A percentile compares a stretch with the other conserved stretches of the same genome.
Evolutionary conservation across 805 yeast genomes (phyloP).

Genomic region (Sugiyamaella floridensis): DNA sequence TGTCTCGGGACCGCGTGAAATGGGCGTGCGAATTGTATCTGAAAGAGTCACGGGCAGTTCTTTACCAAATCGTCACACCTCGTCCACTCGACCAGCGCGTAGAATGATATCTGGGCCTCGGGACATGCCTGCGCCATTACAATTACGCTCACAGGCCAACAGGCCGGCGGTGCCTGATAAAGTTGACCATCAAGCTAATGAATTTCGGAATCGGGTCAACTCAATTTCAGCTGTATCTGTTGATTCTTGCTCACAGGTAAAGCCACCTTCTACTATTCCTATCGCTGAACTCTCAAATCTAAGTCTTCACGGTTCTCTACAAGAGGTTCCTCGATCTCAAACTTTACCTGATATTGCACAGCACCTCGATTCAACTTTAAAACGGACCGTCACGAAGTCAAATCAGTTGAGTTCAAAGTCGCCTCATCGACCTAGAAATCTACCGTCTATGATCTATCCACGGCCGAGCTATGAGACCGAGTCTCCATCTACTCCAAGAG

Average conservation of each 20-base stretch:
- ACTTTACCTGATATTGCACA: constrained; percentile 9
- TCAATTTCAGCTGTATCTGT: not conserved
- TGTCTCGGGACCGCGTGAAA: not conserved
- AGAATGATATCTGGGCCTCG: not conserved
- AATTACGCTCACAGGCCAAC: too few species aligned
- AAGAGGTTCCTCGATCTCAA: constrained; percentile 6
- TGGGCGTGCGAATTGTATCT: not conserved
- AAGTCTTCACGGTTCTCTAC: not conserved
- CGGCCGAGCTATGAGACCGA: not conserved
- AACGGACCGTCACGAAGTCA: not conserved
- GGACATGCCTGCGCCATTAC: not conserved
- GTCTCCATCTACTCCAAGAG: not conserved
- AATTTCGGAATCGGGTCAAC: not conserved
- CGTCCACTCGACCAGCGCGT: not conserved
- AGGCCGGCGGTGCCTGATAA: too few species aligned
- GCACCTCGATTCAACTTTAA: not conserved
- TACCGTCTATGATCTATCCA: constrained; percentile 15
- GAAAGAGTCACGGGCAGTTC: not conserved
- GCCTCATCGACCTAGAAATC: constrained; percentile 15
- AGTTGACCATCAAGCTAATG: too few species aligned
- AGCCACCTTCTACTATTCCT: not conserved
- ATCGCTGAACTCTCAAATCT: not conserved
- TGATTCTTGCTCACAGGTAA: not conserved
- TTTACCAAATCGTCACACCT: too few species aligned
- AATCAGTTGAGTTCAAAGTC: constrained; percentile 7